Conservation (phyloP, 495 filamentous ascomycete genomes). For the Aspergillus saccharolyticus region DNA sequence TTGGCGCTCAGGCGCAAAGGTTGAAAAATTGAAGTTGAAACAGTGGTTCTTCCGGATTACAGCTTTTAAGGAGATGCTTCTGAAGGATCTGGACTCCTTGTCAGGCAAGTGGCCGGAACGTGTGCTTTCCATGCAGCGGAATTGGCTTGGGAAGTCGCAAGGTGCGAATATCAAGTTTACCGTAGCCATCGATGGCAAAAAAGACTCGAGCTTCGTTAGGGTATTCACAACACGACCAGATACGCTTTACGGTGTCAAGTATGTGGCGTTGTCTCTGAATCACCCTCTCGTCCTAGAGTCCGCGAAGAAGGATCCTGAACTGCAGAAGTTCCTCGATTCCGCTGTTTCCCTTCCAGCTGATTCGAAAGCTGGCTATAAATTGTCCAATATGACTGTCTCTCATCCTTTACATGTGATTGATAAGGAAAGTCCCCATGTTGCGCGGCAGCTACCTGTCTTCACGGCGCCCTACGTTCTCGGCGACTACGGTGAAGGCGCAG, state of each 20-base stretch:
- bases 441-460: slow-evolving; percentile 63
- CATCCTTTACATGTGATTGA: slow-evolving; percentile 61
- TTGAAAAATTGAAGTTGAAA: slow-evolving; percentile 72
- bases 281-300: slow-evolving; percentile 65
- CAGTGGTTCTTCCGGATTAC: slow-evolving; percentile 92
- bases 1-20: slow-evolving; percentile 83
- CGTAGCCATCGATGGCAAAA: slow-evolving; percentile 35
- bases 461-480: slow-evolving; percentile 81
- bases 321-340: slow-evolving; percentile 63
- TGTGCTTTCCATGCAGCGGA: slow-evolving; percentile 76
- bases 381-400: slow-evolving; percentile 54
- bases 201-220: slow-evolving; percentile 34
- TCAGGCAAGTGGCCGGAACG: slow-evolving; percentile 70
- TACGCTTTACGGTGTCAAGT: slow-evolving; percentile 79
- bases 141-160: slow-evolving; percentile 78
- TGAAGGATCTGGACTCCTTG: slow-evolving; percentile 66
- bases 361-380: slow-evolving; percentile 68
- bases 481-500: slow-evolving; percentile 81
- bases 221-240: slow-evolving; percentile 82
- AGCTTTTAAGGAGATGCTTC: slow-evolving; percentile 65
- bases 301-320: slow-evolving; percentile 51
- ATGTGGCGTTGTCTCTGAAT: slow-evolving; percentile 68
- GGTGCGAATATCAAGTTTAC: slow-evolving; percentile 71
- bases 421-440: slow-evolving; percentile 43
- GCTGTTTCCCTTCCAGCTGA: slow-evolving; percentile 58